Conservation (phyloP, 2,329 filamentous ascomycete species). For the Talaromyces sp. region DNA sequence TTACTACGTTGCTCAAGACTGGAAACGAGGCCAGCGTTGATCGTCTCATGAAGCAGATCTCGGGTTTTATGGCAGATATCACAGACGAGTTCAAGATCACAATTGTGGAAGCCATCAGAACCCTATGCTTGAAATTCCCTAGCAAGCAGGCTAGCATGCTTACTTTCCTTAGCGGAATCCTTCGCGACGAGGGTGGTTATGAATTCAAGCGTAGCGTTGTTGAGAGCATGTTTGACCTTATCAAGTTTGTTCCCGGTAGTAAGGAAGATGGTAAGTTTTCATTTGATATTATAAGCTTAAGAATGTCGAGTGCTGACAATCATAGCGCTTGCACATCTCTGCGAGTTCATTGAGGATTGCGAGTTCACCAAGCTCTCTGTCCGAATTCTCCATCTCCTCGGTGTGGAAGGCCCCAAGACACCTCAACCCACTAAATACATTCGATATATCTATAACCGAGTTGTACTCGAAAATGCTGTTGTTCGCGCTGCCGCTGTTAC, state of each 20-base stretch:
- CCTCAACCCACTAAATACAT: conserved; percentile 97
- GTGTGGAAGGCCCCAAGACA: conserved; percentile 90
- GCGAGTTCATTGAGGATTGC: conserved; percentile 99
- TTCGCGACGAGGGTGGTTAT: conserved; percentile 94
- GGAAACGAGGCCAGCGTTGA: conserved; percentile 97
- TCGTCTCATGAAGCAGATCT: conserved; percentile 96
- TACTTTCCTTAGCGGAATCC: conserved; percentile 90
- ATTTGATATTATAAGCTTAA: not conserved
- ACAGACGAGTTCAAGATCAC: conserved; percentile 99
- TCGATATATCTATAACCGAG: conserved; percentile 97
- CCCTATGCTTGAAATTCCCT: conserved; percentile 93
- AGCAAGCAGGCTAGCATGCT: conserved; percentile 98
- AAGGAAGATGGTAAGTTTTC: conserved; percentile 55
- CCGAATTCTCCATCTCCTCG: conserved; percentile 87
- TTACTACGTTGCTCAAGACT: conserved; percentile 95
- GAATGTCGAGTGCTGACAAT: conserved; percentile 6
- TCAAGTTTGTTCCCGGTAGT: conserved; percentile 94
- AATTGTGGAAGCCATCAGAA: conserved; percentile 97
- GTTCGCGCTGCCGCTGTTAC: conserved; percentile 93
- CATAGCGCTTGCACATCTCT: conserved; percentile 82
- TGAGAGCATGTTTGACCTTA: conserved; percentile 98
- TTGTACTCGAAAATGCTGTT: conserved; percentile 94
- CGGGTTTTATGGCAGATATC: conserved; percentile 96
- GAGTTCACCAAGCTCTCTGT: conserved; percentile 98
- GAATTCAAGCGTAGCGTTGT: conserved; percentile 98